phyloP scores from a whole-genome alignment of 2,329 filamentous ascomycete species.

The Pseudopithomyces chartarum region DNA sequence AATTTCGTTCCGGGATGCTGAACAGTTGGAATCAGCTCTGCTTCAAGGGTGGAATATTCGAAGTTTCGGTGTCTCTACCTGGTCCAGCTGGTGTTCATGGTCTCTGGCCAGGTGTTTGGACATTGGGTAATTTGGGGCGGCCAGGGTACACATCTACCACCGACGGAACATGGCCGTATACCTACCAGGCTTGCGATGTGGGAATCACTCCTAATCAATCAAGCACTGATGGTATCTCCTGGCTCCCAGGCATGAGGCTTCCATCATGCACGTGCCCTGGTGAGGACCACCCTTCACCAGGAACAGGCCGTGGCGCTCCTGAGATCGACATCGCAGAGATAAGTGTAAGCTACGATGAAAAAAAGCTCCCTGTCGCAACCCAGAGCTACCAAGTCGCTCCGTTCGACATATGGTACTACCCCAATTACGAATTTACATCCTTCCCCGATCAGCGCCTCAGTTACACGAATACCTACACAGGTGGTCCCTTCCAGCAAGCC shows the following conservation, averaged over 20 bases:
- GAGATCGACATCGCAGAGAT: constrained; percentile 57
- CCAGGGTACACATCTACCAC: constrained; percentile 59
- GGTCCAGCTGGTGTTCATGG: constrained; percentile 56
- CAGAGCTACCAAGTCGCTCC: constrained; percentile 57
- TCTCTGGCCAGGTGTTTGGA: constrained; percentile 60
- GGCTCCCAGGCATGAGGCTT: constrained; percentile 52
- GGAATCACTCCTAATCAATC: constrained; percentile 59
- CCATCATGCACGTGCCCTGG: constrained; percentile 52
- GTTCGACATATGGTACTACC: constrained; percentile 57
- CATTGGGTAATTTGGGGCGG: constrained; percentile 60
- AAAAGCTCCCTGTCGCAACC: constrained; percentile 51
- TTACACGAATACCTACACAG: constrained; percentile 57
- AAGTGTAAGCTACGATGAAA: constrained; percentile 48
- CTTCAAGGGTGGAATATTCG: constrained; percentile 60
- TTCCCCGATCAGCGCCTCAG: constrained; percentile 57
- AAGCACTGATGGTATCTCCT: constrained; percentile 48
- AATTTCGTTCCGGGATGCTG: constrained; percentile 58
- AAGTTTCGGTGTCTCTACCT: constrained; percentile 58
- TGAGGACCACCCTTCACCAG: constrained; percentile 55
- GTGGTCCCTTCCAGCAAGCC: constrained; percentile 61
- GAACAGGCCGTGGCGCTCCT: constrained; percentile 53
- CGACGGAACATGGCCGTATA: constrained; percentile 62
- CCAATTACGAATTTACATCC: constrained; percentile 58
- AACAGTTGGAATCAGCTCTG: constrained; percentile 61
- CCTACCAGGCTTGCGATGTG: constrained; percentile 56